Base-by-base conservation (phyloP, 768 basidiomycete species). In the Pleurotus platypus region DNA sequence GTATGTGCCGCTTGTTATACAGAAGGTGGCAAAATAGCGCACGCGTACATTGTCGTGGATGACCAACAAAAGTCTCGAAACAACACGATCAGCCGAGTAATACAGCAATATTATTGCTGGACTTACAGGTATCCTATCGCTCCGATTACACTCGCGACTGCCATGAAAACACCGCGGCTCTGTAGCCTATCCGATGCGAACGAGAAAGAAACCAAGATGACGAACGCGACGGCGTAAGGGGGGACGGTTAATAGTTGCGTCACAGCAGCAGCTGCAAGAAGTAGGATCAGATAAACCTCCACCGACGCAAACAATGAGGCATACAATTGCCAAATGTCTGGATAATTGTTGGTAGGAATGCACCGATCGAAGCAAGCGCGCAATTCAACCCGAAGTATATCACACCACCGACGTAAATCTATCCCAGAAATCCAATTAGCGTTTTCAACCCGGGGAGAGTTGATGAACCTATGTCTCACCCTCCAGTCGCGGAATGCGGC, bases 301-400 rank as follows among this genome's bases (percentile, higher is more conserved):
- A 26, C 24, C 1, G 5, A 26, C 24, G 24, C 5, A 15, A 13
- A 47, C 1, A 11, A n/a, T 9, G 24, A 73, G 30, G 8, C 88
- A 46, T 57, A 90, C 89, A 81, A 62, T 79, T 85, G 26, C 88
- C 88, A 57, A 92, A 84, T 0, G 86, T 88, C 45, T 75, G 76
- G 40, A 93, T 82, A 62, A 93, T 90, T 2, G 90, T 92, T 2
- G 92, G 92, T 56, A 94, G 71, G 72, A 94, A 94, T 0, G 90
- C 89, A 24, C 86, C 85, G 24, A 87, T 87, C 7, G 90, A 89
- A 15, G 88, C 85, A 15, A 92, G 72, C 20, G 89, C 86, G 49
- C 81, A 82, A 63, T 91, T 91, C 49, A 89, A 70, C 24, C 87
- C 89, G 65, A 92, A 90, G 67, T 90, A 92, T 58, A 92, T 83